Evolutionary conservation across 768 basidiomycete genomes (phyloP).

Genomic region (Serendipita indica): DNA sequence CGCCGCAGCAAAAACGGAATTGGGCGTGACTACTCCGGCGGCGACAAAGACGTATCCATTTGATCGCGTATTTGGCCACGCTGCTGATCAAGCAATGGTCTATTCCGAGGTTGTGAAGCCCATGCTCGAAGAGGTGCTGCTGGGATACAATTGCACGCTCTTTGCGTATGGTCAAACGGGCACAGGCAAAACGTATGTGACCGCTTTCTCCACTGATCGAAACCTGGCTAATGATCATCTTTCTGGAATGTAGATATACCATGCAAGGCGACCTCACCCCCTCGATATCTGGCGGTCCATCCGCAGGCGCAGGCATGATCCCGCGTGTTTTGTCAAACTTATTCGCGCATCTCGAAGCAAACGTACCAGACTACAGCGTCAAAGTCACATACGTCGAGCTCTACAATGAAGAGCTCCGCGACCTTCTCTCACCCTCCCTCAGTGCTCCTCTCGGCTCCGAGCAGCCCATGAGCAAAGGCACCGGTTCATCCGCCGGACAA

Average conservation of each 20-base stretch:
- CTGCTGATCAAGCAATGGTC: constrained; percentile 87
- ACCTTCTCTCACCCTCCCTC: constrained; percentile 74
- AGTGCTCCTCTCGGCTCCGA: constrained; percentile 41
- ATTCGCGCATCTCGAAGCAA: constrained; percentile 73
- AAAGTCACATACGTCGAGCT: constrained; percentile 89
- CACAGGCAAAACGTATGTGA: constrained; percentile 88
- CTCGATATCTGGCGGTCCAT: constrained; percentile 77
- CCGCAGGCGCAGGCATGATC: constrained; percentile 84
- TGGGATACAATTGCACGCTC: constrained; percentile 92
- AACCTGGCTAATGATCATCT: neutral
- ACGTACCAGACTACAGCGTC: constrained; percentile 72
- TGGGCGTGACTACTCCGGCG: constrained; percentile 61
- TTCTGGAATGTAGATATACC: constrained; percentile 39
- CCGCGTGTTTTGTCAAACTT: constrained; percentile 84
- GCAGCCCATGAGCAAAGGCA: constrained; percentile 67
- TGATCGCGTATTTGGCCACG: constrained; percentile 90
- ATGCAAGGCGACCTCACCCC: constrained; percentile 91
- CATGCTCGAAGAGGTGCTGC: constrained; percentile 84
- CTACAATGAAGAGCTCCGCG: constrained; percentile 96
- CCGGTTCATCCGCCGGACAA: constrained; percentile 16
- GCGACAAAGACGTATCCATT: constrained; percentile 82
- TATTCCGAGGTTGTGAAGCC: constrained; percentile 89
- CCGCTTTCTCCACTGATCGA: neutral
- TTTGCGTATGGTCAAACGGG: constrained; percentile 99
- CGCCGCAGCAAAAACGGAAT: constrained; percentile 45